Conservation (phyloP, 1,139 yeast species). For the Spencermartinsiella ligniputridi region DNA sequence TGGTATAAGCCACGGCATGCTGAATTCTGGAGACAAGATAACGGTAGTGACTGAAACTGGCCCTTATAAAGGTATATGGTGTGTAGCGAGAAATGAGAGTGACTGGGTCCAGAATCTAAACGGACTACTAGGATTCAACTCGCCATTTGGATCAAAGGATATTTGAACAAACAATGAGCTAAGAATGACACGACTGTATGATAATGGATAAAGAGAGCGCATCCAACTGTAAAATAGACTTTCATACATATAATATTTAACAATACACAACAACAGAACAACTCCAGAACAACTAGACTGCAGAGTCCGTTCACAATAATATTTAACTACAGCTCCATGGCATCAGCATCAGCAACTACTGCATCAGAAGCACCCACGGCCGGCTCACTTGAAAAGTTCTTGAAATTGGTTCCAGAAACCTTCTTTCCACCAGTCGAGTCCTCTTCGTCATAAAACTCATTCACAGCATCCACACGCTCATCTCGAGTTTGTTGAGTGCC, state of each 20-base stretch:
- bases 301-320: no score
- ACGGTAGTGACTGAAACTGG: conserved; percentile 44
- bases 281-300: no score
- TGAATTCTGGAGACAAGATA: conserved; percentile 74
- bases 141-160: conserved; percentile 49
- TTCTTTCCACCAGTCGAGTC: conserved; percentile 30
- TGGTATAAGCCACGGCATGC: conserved; percentile 67
- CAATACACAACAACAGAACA: no score
- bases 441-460: conserved; percentile 39
- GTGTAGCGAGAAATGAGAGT: conserved; percentile 73
- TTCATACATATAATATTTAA: no score
- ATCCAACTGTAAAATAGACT: no score
- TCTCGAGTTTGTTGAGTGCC: conserved; percentile 87
- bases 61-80: conserved; percentile 68
- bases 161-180: background rate
- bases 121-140: conserved; percentile 82
- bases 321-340: conserved; percentile 23
- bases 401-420: conserved; percentile 16
- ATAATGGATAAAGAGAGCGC: background rate
- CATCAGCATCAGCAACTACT: conserved; percentile 15
- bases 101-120: conserved; percentile 93
- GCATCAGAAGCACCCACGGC: background rate
- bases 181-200: background rate
- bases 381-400: conserved; percentile 4
- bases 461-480: conserved; percentile 43